Percentiles rank a stretch among this genome's conserved stretches.
Conservation (phyloP, 345 rosid species). For the Schrenkiella parvula region DNA sequence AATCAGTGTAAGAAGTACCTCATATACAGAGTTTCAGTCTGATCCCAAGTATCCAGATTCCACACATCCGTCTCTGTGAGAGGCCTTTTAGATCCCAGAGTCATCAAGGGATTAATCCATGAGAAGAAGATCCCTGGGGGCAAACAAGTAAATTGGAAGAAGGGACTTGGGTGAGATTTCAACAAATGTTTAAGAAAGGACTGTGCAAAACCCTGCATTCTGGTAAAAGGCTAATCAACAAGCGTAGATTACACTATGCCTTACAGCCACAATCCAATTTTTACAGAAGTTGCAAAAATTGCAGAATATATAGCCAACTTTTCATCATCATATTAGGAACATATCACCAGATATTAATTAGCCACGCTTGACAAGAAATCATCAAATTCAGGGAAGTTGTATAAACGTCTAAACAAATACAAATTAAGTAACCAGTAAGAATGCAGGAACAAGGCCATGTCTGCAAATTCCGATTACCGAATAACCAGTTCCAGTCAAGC, state of each 20-base stretch:
- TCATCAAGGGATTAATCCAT: conserved; percentile 94
- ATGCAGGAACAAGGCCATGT: conserved; percentile 7
- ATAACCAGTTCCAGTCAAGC: neutral
- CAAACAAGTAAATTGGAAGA: neutral
- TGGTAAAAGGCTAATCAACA: neutral
- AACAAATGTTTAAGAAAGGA: neutral
- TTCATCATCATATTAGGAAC: neutral
- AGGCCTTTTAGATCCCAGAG: conserved; percentile 77
- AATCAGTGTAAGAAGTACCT: conserved; percentile 39
- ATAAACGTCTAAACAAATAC: neutral
- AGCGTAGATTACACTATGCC: neutral
- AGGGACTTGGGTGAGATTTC: conserved; percentile 1
- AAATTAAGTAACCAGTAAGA: conserved; percentile 1
- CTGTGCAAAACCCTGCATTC: neutral
- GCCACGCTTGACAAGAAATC: neutral
- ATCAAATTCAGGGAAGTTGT: neutral
- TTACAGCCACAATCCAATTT: neutral
- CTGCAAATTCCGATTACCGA: conserved; percentile 1
- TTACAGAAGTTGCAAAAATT: neutral
- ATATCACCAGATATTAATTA: neutral
- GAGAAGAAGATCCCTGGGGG: conserved; percentile 54
- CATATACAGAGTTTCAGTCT: conserved; percentile 68
- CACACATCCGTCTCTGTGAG: conserved; percentile 91
- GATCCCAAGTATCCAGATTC: conserved; percentile 95
- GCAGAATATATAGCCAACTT: neutral